A percentile compares a stretch with the other conserved stretches of the same genome.
phyloP scores from a whole-genome alignment of 495 filamentous ascomycete genomes.

The Penicillium coprophilum region DNA sequence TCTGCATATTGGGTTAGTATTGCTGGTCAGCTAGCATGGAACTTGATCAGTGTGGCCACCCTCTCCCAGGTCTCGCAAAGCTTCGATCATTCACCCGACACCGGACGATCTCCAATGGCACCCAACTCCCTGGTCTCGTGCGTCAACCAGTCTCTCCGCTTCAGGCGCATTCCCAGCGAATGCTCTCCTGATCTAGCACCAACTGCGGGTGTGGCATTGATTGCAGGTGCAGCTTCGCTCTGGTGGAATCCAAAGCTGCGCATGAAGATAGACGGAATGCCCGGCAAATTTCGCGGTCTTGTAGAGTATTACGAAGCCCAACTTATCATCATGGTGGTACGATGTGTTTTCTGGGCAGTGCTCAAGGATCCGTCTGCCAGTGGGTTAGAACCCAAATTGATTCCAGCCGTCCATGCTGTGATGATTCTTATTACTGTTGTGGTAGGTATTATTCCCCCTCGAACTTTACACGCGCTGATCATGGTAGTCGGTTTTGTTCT shows the following conservation, averaged over 20 bases:
- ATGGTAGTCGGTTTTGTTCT: slow-evolving; percentile 37
- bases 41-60: slow-evolving; percentile 34
- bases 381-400: slow-evolving; percentile 38
- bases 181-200: slow-evolving; percentile 36
- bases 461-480: slow-evolving; percentile 19
- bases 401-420: slow-evolving; percentile 55
- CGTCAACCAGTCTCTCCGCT: slow-evolving; percentile 25
- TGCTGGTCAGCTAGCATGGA: slow-evolving; percentile 45
- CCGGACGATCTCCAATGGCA: background rate
- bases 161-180: slow-evolving; percentile 23
- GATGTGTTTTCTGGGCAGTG: slow-evolving; percentile 53
- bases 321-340: slow-evolving; percentile 56
- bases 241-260: slow-evolving; percentile 79
- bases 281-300: slow-evolving; percentile 63
- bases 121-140: slow-evolving; percentile 28
- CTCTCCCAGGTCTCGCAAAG: slow-evolving; percentile 14
- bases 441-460: slow-evolving; percentile 43
- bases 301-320: slow-evolving; percentile 70
- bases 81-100: slow-evolving; percentile 3
- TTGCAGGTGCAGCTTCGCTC: slow-evolving; percentile 54
- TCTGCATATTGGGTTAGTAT: slow-evolving; percentile 54
- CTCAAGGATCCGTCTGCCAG: slow-evolving; percentile 50
- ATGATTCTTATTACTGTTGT: slow-evolving; percentile 53
- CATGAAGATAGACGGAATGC: slow-evolving; percentile 61
- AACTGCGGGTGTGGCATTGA: slow-evolving; percentile 47